Evolutionary conservation across 2,329 filamentous ascomycete genomes (phyloP).

Genomic region (Ophiosphaerella herpotricha): DNA sequence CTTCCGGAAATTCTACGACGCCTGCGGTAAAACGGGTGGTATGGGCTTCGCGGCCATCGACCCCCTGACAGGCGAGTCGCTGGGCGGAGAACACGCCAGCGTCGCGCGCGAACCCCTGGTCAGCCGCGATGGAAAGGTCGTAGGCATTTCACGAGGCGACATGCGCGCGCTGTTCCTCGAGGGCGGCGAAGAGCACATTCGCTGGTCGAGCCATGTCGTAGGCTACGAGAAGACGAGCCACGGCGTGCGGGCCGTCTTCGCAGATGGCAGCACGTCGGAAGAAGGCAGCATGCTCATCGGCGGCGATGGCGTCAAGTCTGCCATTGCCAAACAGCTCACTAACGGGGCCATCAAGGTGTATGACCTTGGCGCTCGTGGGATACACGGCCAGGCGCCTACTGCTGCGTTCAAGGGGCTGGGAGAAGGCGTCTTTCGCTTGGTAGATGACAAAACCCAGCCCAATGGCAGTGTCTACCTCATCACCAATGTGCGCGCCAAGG

Average conservation of each 20-base stretch:
- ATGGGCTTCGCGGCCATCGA: slow-evolving; percentile 57
- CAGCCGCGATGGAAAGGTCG: slow-evolving; percentile 62
- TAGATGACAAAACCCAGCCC: slow-evolving; percentile 53
- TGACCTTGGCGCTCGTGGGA: slow-evolving; percentile 66
- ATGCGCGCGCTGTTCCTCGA: slow-evolving; percentile 64
- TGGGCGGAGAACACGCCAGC: slow-evolving; percentile 23
- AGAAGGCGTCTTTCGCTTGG: slow-evolving; percentile 65
- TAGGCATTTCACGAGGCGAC: slow-evolving; percentile 66
- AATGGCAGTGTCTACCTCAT: slow-evolving; percentile 59
- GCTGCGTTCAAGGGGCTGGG: slow-evolving; percentile 65
- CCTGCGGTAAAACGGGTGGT: slow-evolving; percentile 65
- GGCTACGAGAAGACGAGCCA: slow-evolving; percentile 62
- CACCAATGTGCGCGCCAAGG: slow-evolving; percentile 65
- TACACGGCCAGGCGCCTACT: slow-evolving; percentile 68
- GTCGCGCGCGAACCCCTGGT: slow-evolving; percentile 41
- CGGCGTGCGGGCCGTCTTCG: slow-evolving; percentile 63
- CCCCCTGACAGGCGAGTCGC: slow-evolving; percentile 58
- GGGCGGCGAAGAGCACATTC: slow-evolving; percentile 60
- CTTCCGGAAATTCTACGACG: slow-evolving; percentile 62
- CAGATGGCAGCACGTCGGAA: slow-evolving; percentile 62
- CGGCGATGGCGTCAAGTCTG: slow-evolving; percentile 67
- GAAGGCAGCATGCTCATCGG: slow-evolving; percentile 65
- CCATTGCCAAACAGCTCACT: slow-evolving; percentile 64
- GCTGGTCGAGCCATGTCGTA: slow-evolving; percentile 61
- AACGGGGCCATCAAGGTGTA: slow-evolving; percentile 63